Evolutionary conservation across 805 yeast genomes (phyloP).

Genomic region (Saccharomycopsis lassenensis): DNA sequence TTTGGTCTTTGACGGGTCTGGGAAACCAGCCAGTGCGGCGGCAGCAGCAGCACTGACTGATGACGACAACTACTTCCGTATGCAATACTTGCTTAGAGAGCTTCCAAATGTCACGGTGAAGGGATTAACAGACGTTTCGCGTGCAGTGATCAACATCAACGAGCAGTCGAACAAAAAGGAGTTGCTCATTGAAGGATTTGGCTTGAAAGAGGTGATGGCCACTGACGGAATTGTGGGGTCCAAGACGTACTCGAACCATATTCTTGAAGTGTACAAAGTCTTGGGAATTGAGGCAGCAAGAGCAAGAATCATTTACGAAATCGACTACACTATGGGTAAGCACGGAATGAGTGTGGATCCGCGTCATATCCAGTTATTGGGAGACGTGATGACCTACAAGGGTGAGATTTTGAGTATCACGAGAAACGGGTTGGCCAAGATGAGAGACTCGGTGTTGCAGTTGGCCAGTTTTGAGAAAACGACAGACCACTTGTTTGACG

Average conservation of each 20-base stretch:
- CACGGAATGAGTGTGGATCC: conserved; percentile 99
- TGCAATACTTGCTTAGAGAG: conserved; percentile 80
- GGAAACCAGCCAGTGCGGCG: conserved; percentile 31
- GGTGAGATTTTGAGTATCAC: conserved; percentile 98
- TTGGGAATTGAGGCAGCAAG: conserved; percentile 98
- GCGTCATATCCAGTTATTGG: conserved; percentile 93
- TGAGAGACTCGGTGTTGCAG: conserved; percentile 96
- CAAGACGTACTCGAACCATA: conserved; percentile 83
- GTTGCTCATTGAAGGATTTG: conserved; percentile 94
- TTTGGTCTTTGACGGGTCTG: conserved; percentile 36
- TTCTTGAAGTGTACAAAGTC: conserved; percentile 78
- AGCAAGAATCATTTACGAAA: conserved; percentile 83
- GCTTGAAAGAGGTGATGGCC: conserved; percentile 89
- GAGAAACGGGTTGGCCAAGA: conserved; percentile 92
- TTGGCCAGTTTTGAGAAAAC: conserved; percentile 97
- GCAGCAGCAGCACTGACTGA: conserved; percentile 29
- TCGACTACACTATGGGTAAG: conserved; percentile 94
- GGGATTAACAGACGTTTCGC: conserved; percentile 81
- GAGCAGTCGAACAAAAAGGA: conserved; percentile 78
- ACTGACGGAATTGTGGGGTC: conserved; percentile 94
- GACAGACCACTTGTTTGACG: conserved; percentile 96
- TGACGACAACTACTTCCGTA: conserved; percentile 64
- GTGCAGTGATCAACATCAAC: conserved; percentile 92
- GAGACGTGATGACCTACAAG: conserved; percentile 98
- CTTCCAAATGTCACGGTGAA: conserved; percentile 85